Percentiles rank a stretch among this genome's conserved stretches.
Evolutionary conservation across 331 rosid genomes (phyloP).

Genomic region (Acacia concinna): DNA sequence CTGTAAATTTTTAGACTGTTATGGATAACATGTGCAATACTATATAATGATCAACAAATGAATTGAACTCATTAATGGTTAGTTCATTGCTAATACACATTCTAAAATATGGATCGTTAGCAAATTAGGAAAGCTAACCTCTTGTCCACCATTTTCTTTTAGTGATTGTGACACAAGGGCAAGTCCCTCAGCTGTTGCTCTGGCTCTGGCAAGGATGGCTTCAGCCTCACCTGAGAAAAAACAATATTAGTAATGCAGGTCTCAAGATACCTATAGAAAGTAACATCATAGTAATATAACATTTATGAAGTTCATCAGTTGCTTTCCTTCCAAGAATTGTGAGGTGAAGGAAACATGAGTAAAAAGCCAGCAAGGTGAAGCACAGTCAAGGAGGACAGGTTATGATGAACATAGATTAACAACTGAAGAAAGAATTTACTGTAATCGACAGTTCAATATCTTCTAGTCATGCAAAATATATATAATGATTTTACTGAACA

Average conservation of each 20-base stretch:
- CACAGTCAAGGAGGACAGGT: not conserved
- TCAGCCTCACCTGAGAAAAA: slow-evolving; percentile 86
- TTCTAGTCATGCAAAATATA: slow-evolving; percentile 21
- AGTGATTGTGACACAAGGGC: slow-evolving; percentile 66
- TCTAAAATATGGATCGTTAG: slow-evolving; percentile 23
- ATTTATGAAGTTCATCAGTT: slow-evolving; percentile 24
- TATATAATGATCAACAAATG: not conserved
- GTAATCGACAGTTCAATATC: slow-evolving; percentile 14
- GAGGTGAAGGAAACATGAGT: slow-evolving; percentile 20
- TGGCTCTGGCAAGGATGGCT: slow-evolving; percentile 88
- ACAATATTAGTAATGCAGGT: slow-evolving; percentile 17
- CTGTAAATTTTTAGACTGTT: slow-evolving; percentile 4
- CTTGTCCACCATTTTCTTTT: slow-evolving; percentile 80
- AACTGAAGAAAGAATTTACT: not conserved
- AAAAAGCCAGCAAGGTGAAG: slow-evolving; percentile 19
- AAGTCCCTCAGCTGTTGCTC: slow-evolving; percentile 87
- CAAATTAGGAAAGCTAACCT: slow-evolving; percentile 57
- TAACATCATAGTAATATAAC: slow-evolving; percentile 12
- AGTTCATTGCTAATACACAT: not conserved
- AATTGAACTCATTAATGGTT: not conserved
- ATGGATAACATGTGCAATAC: not conserved
- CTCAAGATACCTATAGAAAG: slow-evolving; percentile 26
- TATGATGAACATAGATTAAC: slow-evolving; percentile 18
- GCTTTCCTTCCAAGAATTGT: slow-evolving; percentile 16
- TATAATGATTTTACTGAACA: not conserved